A percentile compares a stretch with the other conserved stretches of the same genome.
Conservation (phyloP, 202 grass and related monocot genomes). For the Alloteropsis angusta region DNA sequence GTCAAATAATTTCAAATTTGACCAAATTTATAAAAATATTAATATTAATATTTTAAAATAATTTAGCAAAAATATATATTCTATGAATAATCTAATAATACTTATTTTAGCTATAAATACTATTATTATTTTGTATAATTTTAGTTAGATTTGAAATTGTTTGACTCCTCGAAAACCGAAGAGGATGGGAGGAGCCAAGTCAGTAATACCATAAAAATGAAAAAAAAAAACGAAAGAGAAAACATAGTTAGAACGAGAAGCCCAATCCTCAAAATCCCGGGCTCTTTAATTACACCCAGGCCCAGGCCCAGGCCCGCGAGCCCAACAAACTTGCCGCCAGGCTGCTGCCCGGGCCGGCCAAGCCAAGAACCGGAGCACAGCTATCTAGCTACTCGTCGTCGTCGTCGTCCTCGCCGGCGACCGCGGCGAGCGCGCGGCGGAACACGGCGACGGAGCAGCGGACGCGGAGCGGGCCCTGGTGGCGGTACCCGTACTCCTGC, state of each 20-base stretch:
- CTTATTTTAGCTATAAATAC: too few relatives aligned
- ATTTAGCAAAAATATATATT: too few relatives aligned
- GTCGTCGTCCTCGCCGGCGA: background rate
- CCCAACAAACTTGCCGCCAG: background rate
- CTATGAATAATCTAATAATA: too few relatives aligned
- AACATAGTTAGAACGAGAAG: background rate
- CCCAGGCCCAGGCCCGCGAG: background rate
- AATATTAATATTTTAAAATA: too few relatives aligned
- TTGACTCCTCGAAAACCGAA: too few relatives aligned
- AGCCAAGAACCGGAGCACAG: background rate
- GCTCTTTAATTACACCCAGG: background rate
- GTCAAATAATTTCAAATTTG: too few relatives aligned
- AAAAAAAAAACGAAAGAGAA: too few relatives aligned
- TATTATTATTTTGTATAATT: too few relatives aligned
- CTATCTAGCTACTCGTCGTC: background rate
- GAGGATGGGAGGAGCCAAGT: too few relatives aligned
- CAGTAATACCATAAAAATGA: too few relatives aligned
- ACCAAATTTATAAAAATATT: too few relatives aligned
- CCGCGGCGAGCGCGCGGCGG: constrained; percentile 43
- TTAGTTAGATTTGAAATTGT: too few relatives aligned
- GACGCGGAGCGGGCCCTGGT: constrained; percentile 55
- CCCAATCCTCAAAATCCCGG: background rate
- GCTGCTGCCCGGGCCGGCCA: background rate
- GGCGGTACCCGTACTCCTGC: constrained; percentile 60
- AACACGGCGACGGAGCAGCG: constrained; percentile 41